Base-by-base conservation (phyloP, 805 yeast genomes). In the Maudiozyma saulgeensis region DNA sequence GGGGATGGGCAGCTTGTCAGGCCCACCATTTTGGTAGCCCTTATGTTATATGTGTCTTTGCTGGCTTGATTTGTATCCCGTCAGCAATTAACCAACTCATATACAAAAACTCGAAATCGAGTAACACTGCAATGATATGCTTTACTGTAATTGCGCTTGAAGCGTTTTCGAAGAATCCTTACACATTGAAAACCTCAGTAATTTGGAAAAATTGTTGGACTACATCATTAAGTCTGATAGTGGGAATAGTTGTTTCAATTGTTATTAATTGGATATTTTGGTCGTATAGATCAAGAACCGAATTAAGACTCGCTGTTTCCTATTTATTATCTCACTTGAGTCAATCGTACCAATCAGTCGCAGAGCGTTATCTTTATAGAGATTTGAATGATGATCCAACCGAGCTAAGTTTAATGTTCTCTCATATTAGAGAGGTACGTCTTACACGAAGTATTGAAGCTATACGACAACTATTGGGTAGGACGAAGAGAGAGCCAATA, bases 341-440 rank as follows among this genome's bases (percentile, higher is more conserved):
- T 8, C 74, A 73, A 52, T 70, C 76, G 0, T 76, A 74, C 52
- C 79, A 74, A 51, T 61, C 71, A 13, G 72, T 76, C 5, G 65
- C 75, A 21, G 80, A 75, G 46, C 61, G 79, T 44, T 76, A 74
- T 50, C 57, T 76, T 3, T 76, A 75, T 54, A 66, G 78, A 48
- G 79, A 76, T 55, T 60, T 62, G 16, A 63, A 67, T 48, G 80
- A 75, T 54, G 71, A 66, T 34, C 78, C 79, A 5, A 74, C 78
- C 0, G 74, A 68, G 9, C 48, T 73, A 41, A 68, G 77, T 0
- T 52, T 73, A 35, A 71, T 69, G 43, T 59, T 72, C 44, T 71
- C 77, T 0, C 73, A 70, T 50, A 72, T 74, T 32, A 63, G 78
- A 48, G 80, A 76, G 55, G 73, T 74, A 11, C 67, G 79, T 57